Evolutionary conservation across 2,329 filamentous ascomycete genomes (phyloP).

Genomic region (Thielaviopsis ethacetica): DNA sequence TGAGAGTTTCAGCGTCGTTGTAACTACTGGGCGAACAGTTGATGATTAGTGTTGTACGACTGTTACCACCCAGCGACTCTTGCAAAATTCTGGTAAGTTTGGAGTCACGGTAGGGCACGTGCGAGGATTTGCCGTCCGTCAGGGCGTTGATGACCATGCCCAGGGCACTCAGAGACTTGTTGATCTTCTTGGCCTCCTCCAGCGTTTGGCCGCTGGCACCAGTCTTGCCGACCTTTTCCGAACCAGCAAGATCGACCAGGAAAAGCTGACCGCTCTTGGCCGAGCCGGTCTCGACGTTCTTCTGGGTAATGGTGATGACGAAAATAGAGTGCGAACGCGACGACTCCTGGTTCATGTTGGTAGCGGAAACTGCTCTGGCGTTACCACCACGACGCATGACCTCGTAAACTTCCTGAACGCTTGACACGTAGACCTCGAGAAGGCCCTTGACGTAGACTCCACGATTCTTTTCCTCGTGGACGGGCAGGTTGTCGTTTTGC

Average conservation of each 20-base stretch:
- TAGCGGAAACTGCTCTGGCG: slow-evolving; percentile 80
- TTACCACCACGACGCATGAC: slow-evolving; percentile 88
- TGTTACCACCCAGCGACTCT: slow-evolving; percentile 95
- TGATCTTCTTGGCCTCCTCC: slow-evolving; percentile 99
- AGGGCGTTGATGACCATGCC: slow-evolving; percentile 98
- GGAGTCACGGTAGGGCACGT: slow-evolving; percentile 93
- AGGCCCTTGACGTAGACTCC: slow-evolving; percentile 95
- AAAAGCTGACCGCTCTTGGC: slow-evolving; percentile 94
- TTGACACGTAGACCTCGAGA: slow-evolving; percentile 87
- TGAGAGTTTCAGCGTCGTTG: slow-evolving; percentile 87
- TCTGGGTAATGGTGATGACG: slow-evolving; percentile 90
- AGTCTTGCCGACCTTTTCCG: slow-evolving; percentile 97
- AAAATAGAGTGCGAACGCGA: slow-evolving; percentile 98
- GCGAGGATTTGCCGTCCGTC: slow-evolving; percentile 91
- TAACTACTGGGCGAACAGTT: slow-evolving; percentile 98
- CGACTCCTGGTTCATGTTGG: slow-evolving; percentile 98
- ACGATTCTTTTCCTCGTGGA: slow-evolving; percentile 95
- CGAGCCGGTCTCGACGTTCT: slow-evolving; percentile 91
- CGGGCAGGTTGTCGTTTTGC: slow-evolving; percentile 86
- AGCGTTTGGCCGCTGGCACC: slow-evolving; percentile 93
- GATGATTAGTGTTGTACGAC: slow-evolving; percentile 93
- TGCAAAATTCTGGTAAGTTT: slow-evolving; percentile 95
- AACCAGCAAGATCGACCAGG: slow-evolving; percentile 93
- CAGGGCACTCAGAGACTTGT: slow-evolving; percentile 94
- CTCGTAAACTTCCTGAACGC: slow-evolving; percentile 89